Conservation (phyloP, 768 basidiomycete species). For the Collybia nuda region DNA sequence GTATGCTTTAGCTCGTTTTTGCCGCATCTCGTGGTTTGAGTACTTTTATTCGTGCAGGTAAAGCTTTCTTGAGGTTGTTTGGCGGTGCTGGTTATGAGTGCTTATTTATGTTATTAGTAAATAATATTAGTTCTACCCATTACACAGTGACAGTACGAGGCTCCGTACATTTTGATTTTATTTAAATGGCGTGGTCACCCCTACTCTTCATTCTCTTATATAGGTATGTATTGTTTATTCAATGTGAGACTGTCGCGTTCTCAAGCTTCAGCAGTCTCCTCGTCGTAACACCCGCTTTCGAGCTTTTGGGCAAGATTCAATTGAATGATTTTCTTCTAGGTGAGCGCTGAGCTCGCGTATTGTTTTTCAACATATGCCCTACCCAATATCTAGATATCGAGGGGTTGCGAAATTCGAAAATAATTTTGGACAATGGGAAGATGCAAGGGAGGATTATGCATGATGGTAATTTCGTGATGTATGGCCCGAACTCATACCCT, state of each 20-base stretch:
- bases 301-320: constrained; percentile 59
- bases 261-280: constrained; percentile 12
- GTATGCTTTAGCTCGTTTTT: constrained; percentile 94
- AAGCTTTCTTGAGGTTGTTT: constrained; percentile 12
- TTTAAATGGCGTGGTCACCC: constrained; percentile 14
- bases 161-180: too few species aligned
- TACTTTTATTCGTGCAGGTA: background rate
- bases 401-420: constrained; percentile 55
- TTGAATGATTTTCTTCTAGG: constrained; percentile 76
- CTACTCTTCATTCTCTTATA: constrained; percentile 25
- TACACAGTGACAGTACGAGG: too few species aligned
- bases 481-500: constrained; percentile 19
- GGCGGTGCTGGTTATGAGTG: constrained; percentile 13
- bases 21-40: constrained; percentile 63
- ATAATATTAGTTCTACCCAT: too few species aligned
- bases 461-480: constrained; percentile 72
- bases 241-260: background rate
- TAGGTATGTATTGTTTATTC: constrained; percentile 17
- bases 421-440: constrained; percentile 59
- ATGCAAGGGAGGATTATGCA: constrained; percentile 50
- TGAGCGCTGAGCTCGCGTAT: constrained; percentile 21
- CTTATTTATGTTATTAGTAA: too few species aligned
- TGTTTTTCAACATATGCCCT: background rate
- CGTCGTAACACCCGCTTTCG: constrained; percentile 40
- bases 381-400: constrained; percentile 10